phyloP scores from a whole-genome alignment of 2,329 filamentous ascomycete species.

The Penicillium freii region DNA sequence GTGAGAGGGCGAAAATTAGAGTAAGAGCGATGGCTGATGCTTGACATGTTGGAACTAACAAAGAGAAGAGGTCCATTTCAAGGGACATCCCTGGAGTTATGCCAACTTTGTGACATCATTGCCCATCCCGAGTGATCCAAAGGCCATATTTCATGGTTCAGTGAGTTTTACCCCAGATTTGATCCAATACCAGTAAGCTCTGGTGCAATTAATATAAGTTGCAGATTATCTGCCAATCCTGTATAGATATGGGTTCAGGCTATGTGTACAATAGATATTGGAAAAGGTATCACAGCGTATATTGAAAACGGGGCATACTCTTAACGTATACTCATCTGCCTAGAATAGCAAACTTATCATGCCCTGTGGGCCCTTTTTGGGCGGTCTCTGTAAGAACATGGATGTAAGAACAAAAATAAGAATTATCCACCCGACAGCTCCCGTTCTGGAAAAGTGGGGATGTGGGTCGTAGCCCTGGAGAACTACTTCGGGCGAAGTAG shows the following conservation, averaged over 20 bases:
- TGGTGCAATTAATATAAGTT: neutral
- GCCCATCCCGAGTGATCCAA: neutral
- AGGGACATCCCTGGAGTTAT: neutral
- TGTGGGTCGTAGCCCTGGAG: neutral
- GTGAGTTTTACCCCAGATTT: neutral
- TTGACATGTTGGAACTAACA: neutral
- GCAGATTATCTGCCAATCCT: neutral
- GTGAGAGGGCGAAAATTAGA: neutral
- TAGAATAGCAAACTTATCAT: neutral
- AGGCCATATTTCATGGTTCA: neutral
- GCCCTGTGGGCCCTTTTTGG: neutral
- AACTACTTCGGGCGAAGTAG: neutral
- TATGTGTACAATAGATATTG: neutral
- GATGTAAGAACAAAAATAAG: neutral
- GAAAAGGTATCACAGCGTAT: neutral
- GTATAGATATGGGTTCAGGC: neutral
- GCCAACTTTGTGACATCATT: slow-evolving; percentile 4
- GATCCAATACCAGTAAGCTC: neutral
- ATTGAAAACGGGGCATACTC: neutral
- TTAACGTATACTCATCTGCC: neutral
- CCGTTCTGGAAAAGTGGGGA: neutral
- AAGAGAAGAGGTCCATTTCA: neutral
- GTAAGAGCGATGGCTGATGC: neutral
- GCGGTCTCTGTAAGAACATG: no score
- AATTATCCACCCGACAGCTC: neutral